Evolutionary conservation across 78 protist species (phyloP).

Genomic region (Dictyostelium firmibasis): DNA sequence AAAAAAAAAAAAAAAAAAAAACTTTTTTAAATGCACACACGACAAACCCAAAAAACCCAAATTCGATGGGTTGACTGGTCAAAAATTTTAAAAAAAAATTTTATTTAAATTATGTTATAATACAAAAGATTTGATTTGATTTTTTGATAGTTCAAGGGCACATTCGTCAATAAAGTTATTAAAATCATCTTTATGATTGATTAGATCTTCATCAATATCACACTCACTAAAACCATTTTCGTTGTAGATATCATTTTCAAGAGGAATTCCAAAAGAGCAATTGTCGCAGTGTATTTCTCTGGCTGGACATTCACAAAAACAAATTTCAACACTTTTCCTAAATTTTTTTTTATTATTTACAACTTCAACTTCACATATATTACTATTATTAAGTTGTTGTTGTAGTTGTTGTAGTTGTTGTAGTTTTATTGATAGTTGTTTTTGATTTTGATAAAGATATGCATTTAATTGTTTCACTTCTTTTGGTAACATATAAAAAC

Average conservation of each 20-base stretch:
- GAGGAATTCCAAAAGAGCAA: not conserved
- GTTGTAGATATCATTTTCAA: not conserved
- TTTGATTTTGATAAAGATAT: not conserved
- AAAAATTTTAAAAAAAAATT: too few species aligned
- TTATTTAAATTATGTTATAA: too few species aligned
- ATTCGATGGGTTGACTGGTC: too few species aligned
- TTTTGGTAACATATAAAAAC: not conserved
- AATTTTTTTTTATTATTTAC: not conserved
- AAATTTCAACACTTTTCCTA: slow-evolving; percentile 1
- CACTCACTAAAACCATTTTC: not conserved
- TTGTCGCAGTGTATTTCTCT: not conserved
- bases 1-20: too few species aligned
- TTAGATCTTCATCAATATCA: too few species aligned
- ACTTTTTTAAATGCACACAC: too few species aligned
- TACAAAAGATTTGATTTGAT: too few species aligned
- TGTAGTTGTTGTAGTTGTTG: not conserved
- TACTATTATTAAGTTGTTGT: not conserved
- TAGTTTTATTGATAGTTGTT: not conserved
- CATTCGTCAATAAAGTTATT: too few species aligned
- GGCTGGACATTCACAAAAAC: not conserved
- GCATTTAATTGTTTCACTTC: not conserved
- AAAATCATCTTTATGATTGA: too few species aligned
- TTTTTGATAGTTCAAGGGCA: too few species aligned
- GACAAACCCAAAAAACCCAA: too few species aligned
- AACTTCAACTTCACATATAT: not conserved